Percentiles rank a stretch among this genome's conserved stretches.
Evolutionary conservation across 1,284 basidiomycete species (phyloP).

Genomic region (Thelephora terrestris): DNA sequence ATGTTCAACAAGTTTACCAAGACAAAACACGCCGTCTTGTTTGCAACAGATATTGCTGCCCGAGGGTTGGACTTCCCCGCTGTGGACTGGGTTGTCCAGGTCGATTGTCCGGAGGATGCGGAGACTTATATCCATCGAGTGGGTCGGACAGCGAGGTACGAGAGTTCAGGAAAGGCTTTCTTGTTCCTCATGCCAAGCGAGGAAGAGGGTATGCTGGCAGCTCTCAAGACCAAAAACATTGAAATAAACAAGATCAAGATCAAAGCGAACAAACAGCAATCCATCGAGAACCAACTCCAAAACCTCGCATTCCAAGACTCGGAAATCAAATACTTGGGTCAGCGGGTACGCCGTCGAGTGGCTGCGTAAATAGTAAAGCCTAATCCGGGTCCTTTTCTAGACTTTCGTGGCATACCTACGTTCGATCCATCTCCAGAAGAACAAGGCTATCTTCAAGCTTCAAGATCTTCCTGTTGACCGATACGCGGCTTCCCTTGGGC

Average conservation of each 20-base stretch:
- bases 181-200: constrained; percentile 85
- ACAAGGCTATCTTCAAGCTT: constrained; percentile 89
- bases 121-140: constrained; percentile 98
- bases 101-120: constrained; percentile 97
- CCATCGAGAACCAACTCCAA: constrained; percentile 84
- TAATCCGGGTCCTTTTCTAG: constrained; percentile 29
- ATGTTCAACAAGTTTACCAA: constrained; percentile 79
- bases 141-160: constrained; percentile 90
- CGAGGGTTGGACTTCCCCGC: constrained; percentile 95
- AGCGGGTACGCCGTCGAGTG: constrained; percentile 52
- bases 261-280: constrained; percentile 80
- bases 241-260: constrained; percentile 83
- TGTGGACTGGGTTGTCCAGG: constrained; percentile 95
- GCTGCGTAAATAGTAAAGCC: constrained; percentile 3
- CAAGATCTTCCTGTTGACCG: constrained; percentile 73
- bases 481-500: constrained; percentile 84
- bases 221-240: constrained; percentile 68
- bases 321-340: constrained; percentile 95
- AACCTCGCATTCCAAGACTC: constrained; percentile 92
- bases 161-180: constrained; percentile 82
- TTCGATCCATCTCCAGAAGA: constrained; percentile 87
- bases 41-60: constrained; percentile 97
- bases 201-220: constrained; percentile 78
- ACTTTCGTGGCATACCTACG: constrained; percentile 96
- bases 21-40: constrained; percentile 72